These are phyloP conservation scores for Pythium rhizo-oryzae DNA, from an alignment of 352 stramenopile species.

Conservation along the genomic window DNA sequence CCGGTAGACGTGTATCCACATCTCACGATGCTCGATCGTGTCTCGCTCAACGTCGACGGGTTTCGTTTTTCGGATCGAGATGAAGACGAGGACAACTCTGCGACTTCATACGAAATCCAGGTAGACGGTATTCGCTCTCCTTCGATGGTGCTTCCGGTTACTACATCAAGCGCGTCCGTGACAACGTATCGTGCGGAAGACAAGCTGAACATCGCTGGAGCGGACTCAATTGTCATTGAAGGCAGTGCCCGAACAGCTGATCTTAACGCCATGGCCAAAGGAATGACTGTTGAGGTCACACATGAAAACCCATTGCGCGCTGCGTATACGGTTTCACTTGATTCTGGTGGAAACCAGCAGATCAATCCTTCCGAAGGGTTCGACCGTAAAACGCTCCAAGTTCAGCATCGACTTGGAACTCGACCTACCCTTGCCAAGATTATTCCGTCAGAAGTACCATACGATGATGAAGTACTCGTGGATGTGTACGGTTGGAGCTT, in stretches of 20 bases:
- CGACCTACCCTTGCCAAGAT: constrained; percentile 17
- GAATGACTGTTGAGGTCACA: constrained; percentile 8
- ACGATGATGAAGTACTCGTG: constrained; percentile 1
- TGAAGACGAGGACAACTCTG: constrained; percentile 26
- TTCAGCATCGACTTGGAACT: constrained; percentile 9
- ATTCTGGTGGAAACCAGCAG: neutral
- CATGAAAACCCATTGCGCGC: constrained; percentile 18
- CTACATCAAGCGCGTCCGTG: constrained; percentile 14
- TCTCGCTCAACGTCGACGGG: constrained; percentile 16
- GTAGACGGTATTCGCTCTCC: constrained; percentile 24
- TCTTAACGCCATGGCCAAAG: constrained; percentile 24
- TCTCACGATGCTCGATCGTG: constrained; percentile 19
- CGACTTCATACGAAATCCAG: constrained; percentile 20
- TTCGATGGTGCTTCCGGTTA: constrained; percentile 18
- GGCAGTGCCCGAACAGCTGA: constrained; percentile 22
- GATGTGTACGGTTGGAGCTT: constrained; percentile 28
- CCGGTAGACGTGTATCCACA: constrained; percentile 21
- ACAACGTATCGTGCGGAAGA: constrained; percentile 9
- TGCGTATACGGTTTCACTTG: constrained; percentile 20
- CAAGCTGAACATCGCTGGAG: neutral
- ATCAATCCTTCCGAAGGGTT: neutral
- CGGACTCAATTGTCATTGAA: constrained; percentile 21
- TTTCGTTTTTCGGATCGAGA: constrained; percentile 27
- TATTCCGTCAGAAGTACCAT: constrained; percentile 14
- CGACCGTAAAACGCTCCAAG: constrained; percentile 1